Evolutionary conservation across 192 early-diverging fungal genomes (phyloP).

Genomic region (Mortierella antarctica): DNA sequence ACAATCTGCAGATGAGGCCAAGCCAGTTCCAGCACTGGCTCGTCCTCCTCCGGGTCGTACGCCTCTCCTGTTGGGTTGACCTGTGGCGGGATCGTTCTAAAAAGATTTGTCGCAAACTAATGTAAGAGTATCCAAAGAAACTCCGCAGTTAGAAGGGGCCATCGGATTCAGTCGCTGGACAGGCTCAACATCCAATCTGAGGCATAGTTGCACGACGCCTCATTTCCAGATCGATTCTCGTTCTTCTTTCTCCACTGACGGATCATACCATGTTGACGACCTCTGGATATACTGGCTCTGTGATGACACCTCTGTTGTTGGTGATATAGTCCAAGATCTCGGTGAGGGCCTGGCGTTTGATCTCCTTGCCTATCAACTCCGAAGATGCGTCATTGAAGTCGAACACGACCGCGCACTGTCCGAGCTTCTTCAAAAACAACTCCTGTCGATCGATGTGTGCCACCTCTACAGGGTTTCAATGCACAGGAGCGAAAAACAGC

Average conservation of each 20-base stretch:
- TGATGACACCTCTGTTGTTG: constrained; percentile 88
- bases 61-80: constrained; percentile 95
- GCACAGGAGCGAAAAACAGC: constrained; percentile 2
- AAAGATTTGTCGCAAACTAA: constrained; percentile 93
- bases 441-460: constrained; percentile 84
- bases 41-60: constrained; percentile 99
- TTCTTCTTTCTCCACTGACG: neutral
- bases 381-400: constrained; percentile 94
- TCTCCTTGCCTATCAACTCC: constrained; percentile 94
- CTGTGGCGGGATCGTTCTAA: constrained; percentile 96
- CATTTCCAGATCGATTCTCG: too few relatives aligned
- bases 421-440: constrained; percentile 89
- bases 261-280: constrained; percentile 91
- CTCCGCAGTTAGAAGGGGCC: constrained; percentile 1
- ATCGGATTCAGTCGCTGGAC: neutral
- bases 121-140: neutral
- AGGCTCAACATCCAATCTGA: neutral
- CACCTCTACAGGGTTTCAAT: constrained; percentile 66
- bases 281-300: constrained; percentile 90
- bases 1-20: constrained; percentile 99
- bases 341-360: constrained; percentile 90
- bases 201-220: neutral
- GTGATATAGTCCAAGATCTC: constrained; percentile 96
- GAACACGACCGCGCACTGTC: constrained; percentile 93
- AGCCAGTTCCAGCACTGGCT: constrained; percentile 94